These are phyloP conservation scores for Tephrocybe sp. DNA, from an alignment of 768 basidiomycete genomes.

Conservation along the genomic window DNA sequence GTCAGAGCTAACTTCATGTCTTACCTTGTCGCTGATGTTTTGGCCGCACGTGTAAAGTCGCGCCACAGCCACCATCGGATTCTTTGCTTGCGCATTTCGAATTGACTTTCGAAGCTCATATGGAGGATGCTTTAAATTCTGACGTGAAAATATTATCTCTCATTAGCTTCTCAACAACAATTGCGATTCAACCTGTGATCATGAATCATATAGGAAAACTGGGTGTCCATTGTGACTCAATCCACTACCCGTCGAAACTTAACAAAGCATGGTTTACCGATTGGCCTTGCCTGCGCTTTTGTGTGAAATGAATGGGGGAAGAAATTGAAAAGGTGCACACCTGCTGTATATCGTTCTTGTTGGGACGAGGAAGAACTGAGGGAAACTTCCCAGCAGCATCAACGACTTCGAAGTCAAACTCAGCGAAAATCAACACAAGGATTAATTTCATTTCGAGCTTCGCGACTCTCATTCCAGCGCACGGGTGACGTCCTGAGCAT, in stretches of 20 bases:
- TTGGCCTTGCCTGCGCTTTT: constrained; percentile 21
- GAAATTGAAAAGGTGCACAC: constrained; percentile 12
- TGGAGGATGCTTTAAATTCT: too few relatives aligned
- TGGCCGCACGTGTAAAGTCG: too few relatives aligned
- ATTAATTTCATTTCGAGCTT: constrained; percentile 39
- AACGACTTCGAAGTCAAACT: constrained; percentile 34
- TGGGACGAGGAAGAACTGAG: constrained; percentile 23
- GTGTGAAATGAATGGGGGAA: neutral
- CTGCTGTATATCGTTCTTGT: constrained; percentile 32
- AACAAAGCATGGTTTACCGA: constrained; percentile 26
- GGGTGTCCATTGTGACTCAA: too few relatives aligned
- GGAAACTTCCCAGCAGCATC: constrained; percentile 28
- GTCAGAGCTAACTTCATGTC: too few relatives aligned
- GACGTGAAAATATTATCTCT: too few relatives aligned
- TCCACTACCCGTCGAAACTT: constrained; percentile 24
- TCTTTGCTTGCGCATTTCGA: too few relatives aligned
- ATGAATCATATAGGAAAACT: too few relatives aligned
- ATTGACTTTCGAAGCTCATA: too few relatives aligned
- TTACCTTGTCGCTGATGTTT: too few relatives aligned
- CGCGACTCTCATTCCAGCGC: constrained; percentile 36
- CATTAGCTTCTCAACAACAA: too few relatives aligned
- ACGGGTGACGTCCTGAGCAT: constrained; percentile 34
- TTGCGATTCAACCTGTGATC: too few relatives aligned
- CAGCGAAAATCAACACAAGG: constrained; percentile 29
- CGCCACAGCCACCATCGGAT: too few relatives aligned